These are phyloP conservation scores for Globisporangium barbulae DNA, from an alignment of 352 stramenopile genomes.

Conservation along the genomic window DNA sequence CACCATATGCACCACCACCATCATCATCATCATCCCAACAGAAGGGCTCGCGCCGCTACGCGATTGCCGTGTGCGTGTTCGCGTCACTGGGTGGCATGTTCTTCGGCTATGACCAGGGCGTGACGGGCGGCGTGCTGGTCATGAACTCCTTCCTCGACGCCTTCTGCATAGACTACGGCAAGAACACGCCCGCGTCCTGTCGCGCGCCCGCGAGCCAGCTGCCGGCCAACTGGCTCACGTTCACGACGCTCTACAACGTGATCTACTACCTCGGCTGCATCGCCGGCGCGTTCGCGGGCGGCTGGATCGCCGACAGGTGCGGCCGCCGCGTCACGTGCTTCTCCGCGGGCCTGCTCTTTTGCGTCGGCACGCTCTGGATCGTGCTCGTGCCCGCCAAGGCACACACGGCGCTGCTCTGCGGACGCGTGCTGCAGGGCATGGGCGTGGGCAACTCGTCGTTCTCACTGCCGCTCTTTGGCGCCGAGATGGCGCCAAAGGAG, in stretches of 20 bases:
- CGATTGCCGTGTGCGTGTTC: conserved; percentile 29
- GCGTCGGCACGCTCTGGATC: conserved; percentile 33
- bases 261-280: conserved; percentile 44
- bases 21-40: not conserved
- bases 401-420: conserved; percentile 27
- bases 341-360: conserved; percentile 34
- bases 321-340: conserved; percentile 40
- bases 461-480: conserved; percentile 38
- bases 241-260: conserved; percentile 43
- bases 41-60: conserved; percentile 13
- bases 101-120: conserved; percentile 47
- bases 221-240: conserved; percentile 37
- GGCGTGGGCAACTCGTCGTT: conserved; percentile 47
- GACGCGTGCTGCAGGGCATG: conserved; percentile 35
- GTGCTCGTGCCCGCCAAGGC: conserved; percentile 15
- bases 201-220: conserved; percentile 13
- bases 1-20: not conserved
- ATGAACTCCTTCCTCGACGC: conserved; percentile 42
- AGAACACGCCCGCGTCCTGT: conserved; percentile 32
- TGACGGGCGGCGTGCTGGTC: conserved; percentile 38
- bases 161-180: conserved; percentile 40
- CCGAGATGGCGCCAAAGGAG: conserved; percentile 41
- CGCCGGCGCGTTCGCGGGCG: conserved; percentile 26
- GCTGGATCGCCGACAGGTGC: conserved; percentile 29
- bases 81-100: conserved; percentile 43